Evolutionary conservation across 768 basidiomycete species (phyloP).

Genomic region (Boletus vinaceobasis): DNA sequence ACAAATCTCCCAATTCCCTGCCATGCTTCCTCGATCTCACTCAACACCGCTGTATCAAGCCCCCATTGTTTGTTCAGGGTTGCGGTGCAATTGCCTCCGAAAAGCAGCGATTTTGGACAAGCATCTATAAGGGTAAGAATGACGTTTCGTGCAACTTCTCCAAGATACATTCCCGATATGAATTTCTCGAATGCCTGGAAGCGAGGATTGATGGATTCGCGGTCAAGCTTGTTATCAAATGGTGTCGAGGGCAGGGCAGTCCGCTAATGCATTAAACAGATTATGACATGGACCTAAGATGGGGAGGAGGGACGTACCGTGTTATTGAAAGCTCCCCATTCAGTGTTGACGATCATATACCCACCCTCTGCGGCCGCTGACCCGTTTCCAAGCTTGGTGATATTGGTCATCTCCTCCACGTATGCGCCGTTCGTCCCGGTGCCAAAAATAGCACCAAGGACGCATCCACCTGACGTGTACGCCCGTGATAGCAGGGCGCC

Average conservation of each 20-base stretch:
- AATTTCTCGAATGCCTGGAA: slow-evolving; percentile 97
- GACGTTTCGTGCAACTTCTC: slow-evolving; percentile 87
- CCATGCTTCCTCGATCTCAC: slow-evolving; percentile 78
- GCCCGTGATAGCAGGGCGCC: slow-evolving; percentile 91
- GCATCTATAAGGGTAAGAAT: slow-evolving; percentile 80
- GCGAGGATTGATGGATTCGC: slow-evolving; percentile 89
- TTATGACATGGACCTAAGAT: not conserved
- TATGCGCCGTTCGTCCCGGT: slow-evolving; percentile 99
- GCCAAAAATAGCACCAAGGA: slow-evolving; percentile 91
- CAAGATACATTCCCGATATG: slow-evolving; percentile 98
- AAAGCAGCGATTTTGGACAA: slow-evolving; percentile 66
- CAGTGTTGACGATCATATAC: slow-evolving; percentile 93
- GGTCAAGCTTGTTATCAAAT: slow-evolving; percentile 89
- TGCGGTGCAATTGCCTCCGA: slow-evolving; percentile 71
- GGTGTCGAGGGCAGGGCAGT: slow-evolving; percentile 81
- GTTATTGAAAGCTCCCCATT: slow-evolving; percentile 99
- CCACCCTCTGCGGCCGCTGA: slow-evolving; percentile 59
- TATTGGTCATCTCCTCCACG: slow-evolving; percentile 81
- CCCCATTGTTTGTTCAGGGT: slow-evolving; percentile 89
- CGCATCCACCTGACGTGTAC: slow-evolving; percentile 88
- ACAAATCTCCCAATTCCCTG: slow-evolving; percentile 37
- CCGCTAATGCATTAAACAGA: slow-evolving; percentile 46
- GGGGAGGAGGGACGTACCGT: slow-evolving; percentile 48
- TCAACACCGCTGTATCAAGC: slow-evolving; percentile 91
- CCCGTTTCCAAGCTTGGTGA: slow-evolving; percentile 75